A percentile compares a stretch with the other conserved stretches of the same genome.
These are phyloP conservation scores for Ceratocystis variospora DNA, from an alignment of 2,329 filamentous ascomycete species.

Conservation along the genomic window DNA sequence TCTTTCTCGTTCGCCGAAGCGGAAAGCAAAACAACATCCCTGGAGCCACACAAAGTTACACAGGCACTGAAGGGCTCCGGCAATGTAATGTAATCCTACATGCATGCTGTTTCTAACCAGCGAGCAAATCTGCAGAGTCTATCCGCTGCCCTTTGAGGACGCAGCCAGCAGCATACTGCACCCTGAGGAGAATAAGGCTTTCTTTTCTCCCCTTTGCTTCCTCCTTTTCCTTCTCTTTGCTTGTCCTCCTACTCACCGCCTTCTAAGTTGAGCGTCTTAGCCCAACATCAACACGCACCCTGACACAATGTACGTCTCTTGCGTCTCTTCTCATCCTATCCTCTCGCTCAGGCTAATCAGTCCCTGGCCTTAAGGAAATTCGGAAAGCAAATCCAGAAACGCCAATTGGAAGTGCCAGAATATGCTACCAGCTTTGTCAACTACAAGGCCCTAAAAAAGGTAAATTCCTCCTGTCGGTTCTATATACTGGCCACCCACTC, in stretches of 20 bases:
- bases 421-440: constrained; percentile 99
- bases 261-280: neutral
- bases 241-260: neutral
- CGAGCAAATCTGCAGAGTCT: neutral
- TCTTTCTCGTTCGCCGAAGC: too few relatives aligned
- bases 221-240: neutral
- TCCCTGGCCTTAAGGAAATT: constrained; percentile 62
- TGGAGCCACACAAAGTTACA: neutral
- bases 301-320: neutral
- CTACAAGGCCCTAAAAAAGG: constrained; percentile 99
- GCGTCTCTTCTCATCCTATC: neutral
- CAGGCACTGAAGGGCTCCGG: neutral
- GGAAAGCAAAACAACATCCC: neutral
- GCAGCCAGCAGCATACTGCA: too few relatives aligned
- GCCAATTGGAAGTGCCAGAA: constrained; percentile 96
- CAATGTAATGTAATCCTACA: constrained; percentile 1
- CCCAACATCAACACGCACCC: neutral
- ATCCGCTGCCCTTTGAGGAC: neutral
- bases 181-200: too few relatives aligned
- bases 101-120: neutral
- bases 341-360: neutral
- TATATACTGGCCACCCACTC: too few relatives aligned
- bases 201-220: too few relatives aligned
- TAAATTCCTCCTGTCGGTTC: constrained; percentile 29
- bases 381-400: constrained; percentile 97